phyloP scores from a whole-genome alignment of 305 asterid species.

The Fraxinus sp. region DNA sequence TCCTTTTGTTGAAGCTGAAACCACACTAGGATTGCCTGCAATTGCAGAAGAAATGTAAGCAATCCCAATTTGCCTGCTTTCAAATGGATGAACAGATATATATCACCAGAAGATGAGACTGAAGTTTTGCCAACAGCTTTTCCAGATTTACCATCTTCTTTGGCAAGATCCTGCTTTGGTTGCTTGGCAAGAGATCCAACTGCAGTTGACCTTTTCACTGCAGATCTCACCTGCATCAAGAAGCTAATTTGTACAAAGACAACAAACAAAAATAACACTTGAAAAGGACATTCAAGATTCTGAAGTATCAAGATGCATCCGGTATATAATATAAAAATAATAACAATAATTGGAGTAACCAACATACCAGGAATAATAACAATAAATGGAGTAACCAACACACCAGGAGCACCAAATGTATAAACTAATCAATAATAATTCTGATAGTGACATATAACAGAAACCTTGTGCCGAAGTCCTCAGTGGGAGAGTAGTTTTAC shows the following conservation, averaged over 20 bases:
- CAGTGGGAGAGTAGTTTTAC: neutral
- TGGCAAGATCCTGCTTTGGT: slow-evolving; percentile 63
- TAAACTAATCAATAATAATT: neutral
- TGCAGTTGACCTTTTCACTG: slow-evolving; percentile 60
- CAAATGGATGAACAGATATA: slow-evolving; percentile 28
- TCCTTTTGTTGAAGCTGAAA: slow-evolving; percentile 49
- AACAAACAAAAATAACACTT: slow-evolving; percentile 13
- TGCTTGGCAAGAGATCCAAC: slow-evolving; percentile 72
- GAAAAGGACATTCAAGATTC: slow-evolving; percentile 4
- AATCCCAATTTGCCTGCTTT: slow-evolving; percentile 36
- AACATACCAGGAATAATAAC: neutral
- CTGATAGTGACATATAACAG: neutral
- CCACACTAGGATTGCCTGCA: slow-evolving; percentile 51
- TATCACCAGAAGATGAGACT: slow-evolving; percentile 46
- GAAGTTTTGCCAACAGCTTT: slow-evolving; percentile 58
- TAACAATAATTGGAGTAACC: slow-evolving; percentile 11
- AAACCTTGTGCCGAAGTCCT: neutral
- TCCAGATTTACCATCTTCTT: slow-evolving; percentile 71
- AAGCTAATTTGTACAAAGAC: slow-evolving; percentile 13
- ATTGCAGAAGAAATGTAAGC: slow-evolving; percentile 43
- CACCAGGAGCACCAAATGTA: neutral
- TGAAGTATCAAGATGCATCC: neutral
- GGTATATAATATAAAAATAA: neutral
- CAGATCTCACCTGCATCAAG: slow-evolving; percentile 54
- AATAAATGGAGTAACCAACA: slow-evolving; percentile 15